Percentiles rank a stretch among this genome's conserved stretches.
Evolutionary conservation across 768 basidiomycete species (phyloP).

Genomic region (Fomitopsis serialis): DNA sequence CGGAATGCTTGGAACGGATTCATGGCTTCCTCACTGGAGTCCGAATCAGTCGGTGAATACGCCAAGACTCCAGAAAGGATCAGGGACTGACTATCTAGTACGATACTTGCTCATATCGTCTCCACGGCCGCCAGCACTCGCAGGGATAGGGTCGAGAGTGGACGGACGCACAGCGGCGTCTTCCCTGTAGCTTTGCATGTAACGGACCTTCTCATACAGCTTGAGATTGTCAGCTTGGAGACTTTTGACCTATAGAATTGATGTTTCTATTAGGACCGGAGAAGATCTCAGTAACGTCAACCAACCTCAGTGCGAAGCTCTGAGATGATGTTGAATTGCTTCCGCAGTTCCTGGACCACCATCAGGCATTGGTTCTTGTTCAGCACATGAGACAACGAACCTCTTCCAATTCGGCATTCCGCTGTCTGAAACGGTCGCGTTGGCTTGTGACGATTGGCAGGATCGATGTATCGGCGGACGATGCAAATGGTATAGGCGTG

Average conservation of each 20-base stretch:
- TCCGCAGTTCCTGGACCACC: slow-evolving; percentile 72
- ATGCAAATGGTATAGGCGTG: slow-evolving; percentile 65
- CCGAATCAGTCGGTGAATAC: background rate
- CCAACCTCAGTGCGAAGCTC: slow-evolving; percentile 84
- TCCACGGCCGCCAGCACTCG: slow-evolving; percentile 32
- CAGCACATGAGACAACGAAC: slow-evolving; percentile 35
- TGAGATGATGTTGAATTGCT: slow-evolving; percentile 91
- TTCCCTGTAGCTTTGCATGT: slow-evolving; percentile 95
- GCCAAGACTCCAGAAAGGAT: background rate
- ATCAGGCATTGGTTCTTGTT: background rate
- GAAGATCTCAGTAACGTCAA: background rate
- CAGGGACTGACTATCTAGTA: slow-evolving; percentile 53
- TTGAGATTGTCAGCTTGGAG: slow-evolving; percentile 96
- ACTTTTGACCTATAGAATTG: slow-evolving; percentile 28
- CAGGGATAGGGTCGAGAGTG: slow-evolving; percentile 66
- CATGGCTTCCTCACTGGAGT: slow-evolving; percentile 74
- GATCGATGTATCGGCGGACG: slow-evolving; percentile 87
- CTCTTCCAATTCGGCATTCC: slow-evolving; percentile 96
- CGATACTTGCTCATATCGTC: slow-evolving; percentile 89
- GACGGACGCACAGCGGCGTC: slow-evolving; percentile 50
- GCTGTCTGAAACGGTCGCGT: slow-evolving; percentile 93
- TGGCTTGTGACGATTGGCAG: slow-evolving; percentile 98
- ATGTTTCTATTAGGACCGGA: too few species aligned
- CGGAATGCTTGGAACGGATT: slow-evolving; percentile 98
- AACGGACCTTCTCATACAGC: slow-evolving; percentile 96